Base-by-base conservation (phyloP, 2,329 filamentous ascomycete species). In the Colletotrichum sp. region DNA sequence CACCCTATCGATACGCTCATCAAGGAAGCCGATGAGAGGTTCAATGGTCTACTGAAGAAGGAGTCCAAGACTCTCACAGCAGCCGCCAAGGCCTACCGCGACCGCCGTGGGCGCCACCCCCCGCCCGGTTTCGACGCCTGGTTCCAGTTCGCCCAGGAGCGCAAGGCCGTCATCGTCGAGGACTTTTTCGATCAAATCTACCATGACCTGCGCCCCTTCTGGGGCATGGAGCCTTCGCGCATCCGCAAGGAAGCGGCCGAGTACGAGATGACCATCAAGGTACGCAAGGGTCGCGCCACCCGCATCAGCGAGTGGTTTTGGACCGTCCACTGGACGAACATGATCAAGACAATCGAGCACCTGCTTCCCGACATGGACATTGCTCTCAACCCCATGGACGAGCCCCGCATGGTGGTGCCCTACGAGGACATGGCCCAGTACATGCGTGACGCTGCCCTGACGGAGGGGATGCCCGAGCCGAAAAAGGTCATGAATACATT, bases 351-450 rank as follows among this genome's bases (percentile, higher is more conserved):
- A 0, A 86, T 92, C n/a, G 87, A 90, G 77, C 84, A 89, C 52
- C 76, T 90, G 70, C 84, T 94, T 18, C 92, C 92, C 3, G 92
- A 94, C 79, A 92, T 94, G 89, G 92, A 94, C 76, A 88, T 94
- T 74, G 89, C 92, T 1, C 86, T 94, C 75, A 94, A 94, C 78
- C 87, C 90, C 36, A 91, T 94, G 88, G 93, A 94, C 79, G 92
- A 94, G 80, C 92, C 92, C 52, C 87, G 92, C 30, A 80, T 94
- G 10, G 88, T 94, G 15, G 90, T 91, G 3, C 89, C 92, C 5
- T 93, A 89, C 88, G 92, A 94, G 80, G 88, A 91, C 8, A 89
- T 94, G 67, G 84, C 90, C 30, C 82, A 82, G 1, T 88, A 90
- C 72, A 87, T 94, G 83, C 81, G 85, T 62, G 87, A 88, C 73